Conservation (phyloP, 2,329 filamentous ascomycete species). For the Sporothrix mexicana region DNA sequence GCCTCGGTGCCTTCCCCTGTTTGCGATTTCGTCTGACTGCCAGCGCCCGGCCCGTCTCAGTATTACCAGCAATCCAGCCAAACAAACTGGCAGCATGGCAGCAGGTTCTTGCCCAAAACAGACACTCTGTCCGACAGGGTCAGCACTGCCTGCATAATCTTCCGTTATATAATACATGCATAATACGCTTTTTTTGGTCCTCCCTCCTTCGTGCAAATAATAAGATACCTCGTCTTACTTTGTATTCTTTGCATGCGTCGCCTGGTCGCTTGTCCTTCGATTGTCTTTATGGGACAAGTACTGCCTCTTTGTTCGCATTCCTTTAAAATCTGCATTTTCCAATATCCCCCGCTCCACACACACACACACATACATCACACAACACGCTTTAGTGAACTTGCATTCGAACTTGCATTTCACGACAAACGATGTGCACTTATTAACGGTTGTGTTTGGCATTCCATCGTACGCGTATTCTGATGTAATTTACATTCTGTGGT, state of each 20-base stretch:
- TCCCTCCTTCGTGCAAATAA: neutral
- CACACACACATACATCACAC: neutral
- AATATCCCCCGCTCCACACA: constrained; percentile 21
- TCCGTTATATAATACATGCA: neutral
- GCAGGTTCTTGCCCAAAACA: constrained; percentile 15
- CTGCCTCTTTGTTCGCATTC: neutral
- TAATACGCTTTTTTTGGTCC: neutral
- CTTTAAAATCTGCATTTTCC: neutral
- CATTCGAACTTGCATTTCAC: too few species aligned
- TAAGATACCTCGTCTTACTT: neutral
- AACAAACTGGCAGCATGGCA: too few species aligned
- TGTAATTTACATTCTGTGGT: neutral
- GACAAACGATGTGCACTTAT: too few species aligned
- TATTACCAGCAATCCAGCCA: neutral
- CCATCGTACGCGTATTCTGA: constrained; percentile 14
- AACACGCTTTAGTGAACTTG: too few species aligned
- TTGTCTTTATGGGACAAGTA: neutral
- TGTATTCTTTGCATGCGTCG: neutral
- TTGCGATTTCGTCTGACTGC: constrained; percentile 5
- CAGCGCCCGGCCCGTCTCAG: constrained; percentile 17
- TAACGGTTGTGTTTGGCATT: constrained; percentile 1
- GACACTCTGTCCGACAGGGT: constrained; percentile 18
- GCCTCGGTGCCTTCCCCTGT: constrained; percentile 1
- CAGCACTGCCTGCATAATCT: constrained; percentile 18
- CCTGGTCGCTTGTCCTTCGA: neutral